phyloP scores from a whole-genome alignment of 176 grass and related monocot genomes.

The Lolium multiflorum region DNA sequence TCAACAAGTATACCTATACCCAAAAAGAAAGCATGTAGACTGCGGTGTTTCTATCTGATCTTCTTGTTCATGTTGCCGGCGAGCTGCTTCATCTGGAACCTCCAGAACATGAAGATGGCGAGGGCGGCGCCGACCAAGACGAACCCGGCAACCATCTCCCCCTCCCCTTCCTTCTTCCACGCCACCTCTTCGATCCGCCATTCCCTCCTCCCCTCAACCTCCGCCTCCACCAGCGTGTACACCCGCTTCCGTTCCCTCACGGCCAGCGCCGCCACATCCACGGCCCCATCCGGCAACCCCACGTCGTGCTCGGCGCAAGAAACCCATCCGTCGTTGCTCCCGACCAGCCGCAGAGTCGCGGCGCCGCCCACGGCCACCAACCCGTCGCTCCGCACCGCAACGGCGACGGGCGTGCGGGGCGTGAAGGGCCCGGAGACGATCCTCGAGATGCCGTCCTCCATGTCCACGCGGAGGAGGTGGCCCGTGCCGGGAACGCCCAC shows the following conservation, averaged over 20 bases:
- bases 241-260: constrained; percentile 68
- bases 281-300: constrained; percentile 49
- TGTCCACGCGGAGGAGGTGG: constrained; percentile 69
- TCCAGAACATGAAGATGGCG: constrained; percentile 80
- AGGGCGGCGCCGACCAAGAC: constrained; percentile 69
- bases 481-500: constrained; percentile 58
- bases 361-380: constrained; percentile 50
- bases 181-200: constrained; percentile 80
- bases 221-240: constrained; percentile 60
- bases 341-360: constrained; percentile 44
- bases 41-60: constrained; percentile 45
- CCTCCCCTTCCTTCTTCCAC: constrained; percentile 70
- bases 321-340: constrained; percentile 72
- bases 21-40: background rate
- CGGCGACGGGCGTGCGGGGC: constrained; percentile 36
- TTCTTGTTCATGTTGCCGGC: constrained; percentile 87
- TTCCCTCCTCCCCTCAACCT: constrained; percentile 30
- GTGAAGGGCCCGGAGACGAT: constrained; percentile 35
- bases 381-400: constrained; percentile 66
- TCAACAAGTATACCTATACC: constrained; percentile 25
- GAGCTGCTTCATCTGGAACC: constrained; percentile 89
- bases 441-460: constrained; percentile 57
- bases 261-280: constrained; percentile 51
- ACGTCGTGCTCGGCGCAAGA: constrained; percentile 50
- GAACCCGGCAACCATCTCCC: constrained; percentile 69